Evolutionary conservation across 2,329 filamentous ascomycete species (phyloP).

Genomic region (Sporothrix euskadiensis): DNA sequence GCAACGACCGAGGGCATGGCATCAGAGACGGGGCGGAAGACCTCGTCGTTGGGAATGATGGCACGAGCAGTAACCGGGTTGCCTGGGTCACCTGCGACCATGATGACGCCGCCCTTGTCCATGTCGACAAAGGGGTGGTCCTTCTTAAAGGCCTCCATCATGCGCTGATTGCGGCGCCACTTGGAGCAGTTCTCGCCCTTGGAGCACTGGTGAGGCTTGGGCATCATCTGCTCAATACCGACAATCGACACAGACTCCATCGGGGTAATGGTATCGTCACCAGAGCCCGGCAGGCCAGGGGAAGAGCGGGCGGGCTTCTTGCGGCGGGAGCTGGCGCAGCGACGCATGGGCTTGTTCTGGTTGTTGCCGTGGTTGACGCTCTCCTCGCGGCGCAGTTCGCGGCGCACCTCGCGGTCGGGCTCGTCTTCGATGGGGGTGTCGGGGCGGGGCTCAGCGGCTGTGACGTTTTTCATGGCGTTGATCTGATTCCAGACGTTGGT

Average conservation of each 20-base stretch:
- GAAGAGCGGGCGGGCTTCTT: slow-evolving; percentile 37
- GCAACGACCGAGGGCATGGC: slow-evolving; percentile 80
- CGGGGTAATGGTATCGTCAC: slow-evolving; percentile 70
- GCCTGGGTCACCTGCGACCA: slow-evolving; percentile 76
- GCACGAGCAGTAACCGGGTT: slow-evolving; percentile 67
- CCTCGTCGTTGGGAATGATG: slow-evolving; percentile 51
- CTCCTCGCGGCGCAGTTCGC: slow-evolving; percentile 42
- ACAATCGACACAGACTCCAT: slow-evolving; percentile 87
- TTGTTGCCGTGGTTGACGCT: slow-evolving; percentile 32
- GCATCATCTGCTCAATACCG: slow-evolving; percentile 84
- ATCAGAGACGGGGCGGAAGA: slow-evolving; percentile 69
- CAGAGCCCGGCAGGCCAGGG: slow-evolving; percentile 33
- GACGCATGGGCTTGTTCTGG: slow-evolving; percentile 35
- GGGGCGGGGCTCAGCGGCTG: slow-evolving; percentile 52
- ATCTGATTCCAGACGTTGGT: slow-evolving; percentile 81
- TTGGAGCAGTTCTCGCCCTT: slow-evolving; percentile 86
- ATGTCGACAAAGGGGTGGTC: slow-evolving; percentile 69
- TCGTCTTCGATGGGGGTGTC: slow-evolving; percentile 63
- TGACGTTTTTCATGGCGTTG: slow-evolving; percentile 63
- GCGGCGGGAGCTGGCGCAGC: slow-evolving; percentile 45
- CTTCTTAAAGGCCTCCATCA: slow-evolving; percentile 71
- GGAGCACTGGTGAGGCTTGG: slow-evolving; percentile 78
- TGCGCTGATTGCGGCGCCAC: slow-evolving; percentile 75
- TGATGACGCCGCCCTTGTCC: slow-evolving; percentile 63
- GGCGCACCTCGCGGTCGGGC: slow-evolving; percentile 53